Evolutionary conservation across 768 basidiomycete species (phyloP).

Genomic region (Termitomyces sp.): DNA sequence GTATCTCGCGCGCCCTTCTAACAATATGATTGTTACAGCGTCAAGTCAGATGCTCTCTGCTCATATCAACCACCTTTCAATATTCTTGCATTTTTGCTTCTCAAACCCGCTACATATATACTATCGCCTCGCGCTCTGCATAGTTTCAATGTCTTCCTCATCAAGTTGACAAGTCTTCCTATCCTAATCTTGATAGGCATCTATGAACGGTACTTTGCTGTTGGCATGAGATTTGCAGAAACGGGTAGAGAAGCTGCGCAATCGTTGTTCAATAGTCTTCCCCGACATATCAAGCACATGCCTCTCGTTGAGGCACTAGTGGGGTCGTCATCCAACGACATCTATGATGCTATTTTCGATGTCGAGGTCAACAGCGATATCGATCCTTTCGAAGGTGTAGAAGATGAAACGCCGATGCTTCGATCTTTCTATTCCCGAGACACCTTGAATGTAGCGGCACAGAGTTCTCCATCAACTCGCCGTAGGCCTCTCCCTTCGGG

Average conservation of each 20-base stretch:
- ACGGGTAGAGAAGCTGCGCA: constrained; percentile 48
- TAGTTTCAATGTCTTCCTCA: constrained; percentile 78
- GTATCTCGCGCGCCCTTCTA: not conserved
- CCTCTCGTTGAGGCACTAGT: constrained; percentile 73
- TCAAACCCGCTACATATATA: constrained; percentile 75
- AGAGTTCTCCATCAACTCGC: constrained; percentile 17
- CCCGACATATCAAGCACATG: constrained; percentile 67
- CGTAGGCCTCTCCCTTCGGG: constrained; percentile 20
- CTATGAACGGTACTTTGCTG: constrained; percentile 71
- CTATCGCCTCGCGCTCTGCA: constrained; percentile 78
- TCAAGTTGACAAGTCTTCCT: constrained; percentile 80
- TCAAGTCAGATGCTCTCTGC: constrained; percentile 86
- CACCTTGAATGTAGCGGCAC: constrained; percentile 15
- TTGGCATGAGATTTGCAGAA: constrained; percentile 45
- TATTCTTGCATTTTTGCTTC: constrained; percentile 69
- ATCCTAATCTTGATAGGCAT: constrained; percentile 68
- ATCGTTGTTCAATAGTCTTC: constrained; percentile 56
- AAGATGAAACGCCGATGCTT: constrained; percentile 34
- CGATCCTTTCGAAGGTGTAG: constrained; percentile 46
- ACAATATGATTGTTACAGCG: constrained; percentile 32
- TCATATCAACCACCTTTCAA: constrained; percentile 93
- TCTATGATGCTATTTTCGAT: constrained; percentile 80
- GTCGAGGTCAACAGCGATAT: constrained; percentile 46
- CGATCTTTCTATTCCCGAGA: constrained; percentile 36
- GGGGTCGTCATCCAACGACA: constrained; percentile 59